Evolutionary conservation across 805 yeast species (phyloP), one percentile per base, ranked within the genome.

Genomic region (Cyberlindnera mrakii): DNA sequence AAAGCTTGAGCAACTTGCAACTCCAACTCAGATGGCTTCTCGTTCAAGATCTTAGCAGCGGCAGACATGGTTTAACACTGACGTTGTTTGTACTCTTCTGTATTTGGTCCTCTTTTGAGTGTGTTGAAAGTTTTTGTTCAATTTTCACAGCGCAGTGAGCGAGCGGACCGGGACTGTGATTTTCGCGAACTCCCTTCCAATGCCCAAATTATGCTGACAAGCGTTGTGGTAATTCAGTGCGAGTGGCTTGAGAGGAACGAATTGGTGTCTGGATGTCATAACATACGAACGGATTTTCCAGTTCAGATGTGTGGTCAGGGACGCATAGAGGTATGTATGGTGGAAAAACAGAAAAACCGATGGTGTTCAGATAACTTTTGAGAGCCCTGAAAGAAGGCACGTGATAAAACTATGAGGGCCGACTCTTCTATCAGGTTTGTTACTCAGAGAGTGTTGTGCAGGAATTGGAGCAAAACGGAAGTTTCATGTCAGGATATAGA

Each of bases 1-100:
- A 93, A 86, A 68, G 98, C 96, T 80, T 91, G 97, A 67, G 96
- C 97, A 71, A 93, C 95, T 80, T 91, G 95, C 75, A 93, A 86
- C 81, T 93, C 99, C 75, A 93, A 89, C 78, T 93, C 98, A 71
- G 93, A 72, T 78, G 99, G 98, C 68, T 86, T 86, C 70, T 84
- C 82, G 69, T 89, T 82, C 75, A 91, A 83, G 75, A 93, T 81
- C 82, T 93, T 93, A 74, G 86, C 80, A 71, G 90, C 87, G 68
- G 96, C 95, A 77, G 98, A 91, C 98, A 91, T 91, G 58, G 63
- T 77, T 40, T 33, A 39, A 19, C 39, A 19, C 29, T 34, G 37
- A 20, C 33, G 16, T 30, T 30, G 27, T 23, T 23, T 23, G 27
- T 23, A 23, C 27, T 23, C 27, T 23, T 23, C 27, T 23, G 27